Conservation (phyloP, 2,329 filamentous ascomycete genomes). For the Lachnellula subtilissima region DNA sequence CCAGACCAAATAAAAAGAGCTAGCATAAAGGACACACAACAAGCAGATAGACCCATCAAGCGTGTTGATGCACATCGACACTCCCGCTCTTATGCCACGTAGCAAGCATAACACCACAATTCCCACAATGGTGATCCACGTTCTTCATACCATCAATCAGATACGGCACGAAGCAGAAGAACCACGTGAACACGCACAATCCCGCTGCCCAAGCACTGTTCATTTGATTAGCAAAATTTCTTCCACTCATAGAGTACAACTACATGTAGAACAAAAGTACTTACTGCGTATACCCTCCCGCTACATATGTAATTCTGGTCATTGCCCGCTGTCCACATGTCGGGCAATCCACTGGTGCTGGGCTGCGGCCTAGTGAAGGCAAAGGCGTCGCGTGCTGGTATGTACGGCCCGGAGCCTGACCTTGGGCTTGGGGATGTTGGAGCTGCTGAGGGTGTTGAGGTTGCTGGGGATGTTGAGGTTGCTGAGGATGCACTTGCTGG, state of each 20-base stretch:
- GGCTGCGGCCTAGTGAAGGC: constrained; percentile 4
- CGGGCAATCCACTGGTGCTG: constrained; percentile 16
- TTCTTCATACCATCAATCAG: constrained; percentile 9
- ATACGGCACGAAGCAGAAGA: constrained; percentile 8
- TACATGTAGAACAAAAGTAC: neutral
- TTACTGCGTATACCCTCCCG: constrained; percentile 10
- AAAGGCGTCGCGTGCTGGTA: constrained; percentile 16
- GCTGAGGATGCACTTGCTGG: constrained; percentile 2
- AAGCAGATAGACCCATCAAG: too few species aligned
- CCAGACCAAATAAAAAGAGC: too few species aligned
- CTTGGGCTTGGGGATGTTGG: neutral
- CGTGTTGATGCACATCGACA: constrained; percentile 10
- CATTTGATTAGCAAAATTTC: too few species aligned
- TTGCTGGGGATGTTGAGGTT: constrained; percentile 4
- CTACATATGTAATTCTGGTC: constrained; percentile 6
- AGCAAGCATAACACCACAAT: constrained; percentile 8
- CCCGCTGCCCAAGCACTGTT: constrained; percentile 9
- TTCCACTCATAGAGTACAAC: too few species aligned
- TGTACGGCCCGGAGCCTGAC: neutral
- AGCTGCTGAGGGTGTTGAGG: neutral
- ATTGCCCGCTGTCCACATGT: constrained; percentile 12
- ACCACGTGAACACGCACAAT: constrained; percentile 5
- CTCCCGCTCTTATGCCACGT: constrained; percentile 11
- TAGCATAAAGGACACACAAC: too few species aligned
- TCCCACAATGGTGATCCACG: constrained; percentile 10